A percentile compares a stretch with the other conserved stretches of the same genome.
These are phyloP conservation scores for Phytophthora citricola DNA, from an alignment of 352 stramenopile genomes.

Conservation along the genomic window DNA sequence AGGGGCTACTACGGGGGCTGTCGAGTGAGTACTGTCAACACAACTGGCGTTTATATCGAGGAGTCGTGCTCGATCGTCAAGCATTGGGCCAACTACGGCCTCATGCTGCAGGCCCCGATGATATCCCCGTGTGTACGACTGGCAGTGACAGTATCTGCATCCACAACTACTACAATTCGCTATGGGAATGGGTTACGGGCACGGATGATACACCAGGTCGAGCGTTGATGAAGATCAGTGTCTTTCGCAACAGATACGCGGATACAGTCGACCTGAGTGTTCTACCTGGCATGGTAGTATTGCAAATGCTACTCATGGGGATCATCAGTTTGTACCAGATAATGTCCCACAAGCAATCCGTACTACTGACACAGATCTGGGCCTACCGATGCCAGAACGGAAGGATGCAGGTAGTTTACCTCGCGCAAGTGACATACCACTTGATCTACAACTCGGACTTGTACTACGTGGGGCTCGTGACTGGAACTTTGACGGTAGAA, in stretches of 20 bases:
- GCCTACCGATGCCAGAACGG: constrained; percentile 34
- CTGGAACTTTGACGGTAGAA: constrained; percentile 28
- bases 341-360: constrained; percentile 33
- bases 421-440: constrained; percentile 26
- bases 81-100: constrained; percentile 33
- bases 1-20: constrained; percentile 34
- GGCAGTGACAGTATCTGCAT: constrained; percentile 27
- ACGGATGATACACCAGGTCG: constrained; percentile 17
- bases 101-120: constrained; percentile 38
- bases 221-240: constrained; percentile 35
- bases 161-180: constrained; percentile 45
- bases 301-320: constrained; percentile 42
- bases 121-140: constrained; percentile 38
- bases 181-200: constrained; percentile 35
- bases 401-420: constrained; percentile 30
- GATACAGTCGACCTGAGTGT: constrained; percentile 30
- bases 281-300: constrained; percentile 30
- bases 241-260: constrained; percentile 32
- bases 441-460: constrained; percentile 25
- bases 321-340: constrained; percentile 33
- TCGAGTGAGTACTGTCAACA: constrained; percentile 27
- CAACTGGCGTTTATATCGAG: constrained; percentile 33
- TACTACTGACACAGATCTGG: constrained; percentile 27
- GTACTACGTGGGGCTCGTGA: constrained; percentile 34
- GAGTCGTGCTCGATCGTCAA: constrained; percentile 23